Conservation (phyloP, 2,329 filamentous ascomycete species). For the Alternaria dauci region DNA sequence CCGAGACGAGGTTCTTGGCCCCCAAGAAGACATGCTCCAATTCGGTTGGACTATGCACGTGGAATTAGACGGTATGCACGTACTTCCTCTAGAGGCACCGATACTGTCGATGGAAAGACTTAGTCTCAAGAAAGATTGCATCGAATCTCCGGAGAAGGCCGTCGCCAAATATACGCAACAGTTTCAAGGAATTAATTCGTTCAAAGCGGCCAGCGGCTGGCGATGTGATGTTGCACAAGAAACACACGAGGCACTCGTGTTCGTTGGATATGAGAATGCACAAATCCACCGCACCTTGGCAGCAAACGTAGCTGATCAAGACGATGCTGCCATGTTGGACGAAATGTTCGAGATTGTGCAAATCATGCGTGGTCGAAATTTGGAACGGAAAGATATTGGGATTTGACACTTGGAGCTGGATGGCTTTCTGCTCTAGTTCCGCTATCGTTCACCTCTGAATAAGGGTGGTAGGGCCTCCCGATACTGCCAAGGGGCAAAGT, state of each 20-base stretch:
- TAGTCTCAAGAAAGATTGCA: conserved; percentile 17
- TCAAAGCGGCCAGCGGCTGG: conserved; percentile 34
- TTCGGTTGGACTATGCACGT: conserved; percentile 43
- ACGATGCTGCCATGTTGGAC: conserved; percentile 15
- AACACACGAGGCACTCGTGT: conserved; percentile 33
- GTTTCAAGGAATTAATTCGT: conserved; percentile 23
- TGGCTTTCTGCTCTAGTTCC: neutral
- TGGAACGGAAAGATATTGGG: conserved; percentile 26
- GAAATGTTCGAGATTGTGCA: conserved; percentile 24
- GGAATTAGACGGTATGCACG: conserved; percentile 30
- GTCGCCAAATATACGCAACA: conserved; percentile 22
- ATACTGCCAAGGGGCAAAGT: neutral
- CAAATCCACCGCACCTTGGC: conserved; percentile 26
- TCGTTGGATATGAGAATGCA: conserved; percentile 34
- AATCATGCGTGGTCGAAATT: conserved; percentile 27
- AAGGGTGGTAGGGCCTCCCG: neutral
- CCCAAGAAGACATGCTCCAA: conserved; percentile 40
- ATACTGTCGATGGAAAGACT: conserved; percentile 36
- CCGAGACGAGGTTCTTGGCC: conserved; percentile 37
- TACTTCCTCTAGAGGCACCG: conserved; percentile 36
- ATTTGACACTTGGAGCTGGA: neutral
- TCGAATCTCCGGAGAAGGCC: conserved; percentile 25
- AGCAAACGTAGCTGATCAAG: conserved; percentile 10
- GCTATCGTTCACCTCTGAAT: neutral
- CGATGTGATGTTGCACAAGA: conserved; percentile 33